Percentiles rank a stretch among this genome's conserved stretches.
Evolutionary conservation across 2,329 filamentous ascomycete species (phyloP).

Genomic region (Mycosphaerelloides madeirae): DNA sequence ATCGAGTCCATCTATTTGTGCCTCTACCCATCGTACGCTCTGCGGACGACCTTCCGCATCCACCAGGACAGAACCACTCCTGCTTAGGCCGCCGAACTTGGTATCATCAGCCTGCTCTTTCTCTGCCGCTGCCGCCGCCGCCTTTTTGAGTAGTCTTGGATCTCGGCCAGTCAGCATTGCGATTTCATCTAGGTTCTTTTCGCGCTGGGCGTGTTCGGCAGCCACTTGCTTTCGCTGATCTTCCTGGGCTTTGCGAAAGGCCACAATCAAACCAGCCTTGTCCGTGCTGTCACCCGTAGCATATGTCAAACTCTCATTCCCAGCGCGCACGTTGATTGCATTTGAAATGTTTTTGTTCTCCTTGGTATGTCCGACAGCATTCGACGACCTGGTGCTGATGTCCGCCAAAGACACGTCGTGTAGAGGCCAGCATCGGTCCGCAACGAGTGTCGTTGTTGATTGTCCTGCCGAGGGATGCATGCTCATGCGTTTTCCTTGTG

Average conservation of each 20-base stretch:
- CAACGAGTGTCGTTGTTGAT: slow-evolving; percentile 65
- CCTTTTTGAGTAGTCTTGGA: slow-evolving; percentile 56
- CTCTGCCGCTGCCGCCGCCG: slow-evolving; percentile 30
- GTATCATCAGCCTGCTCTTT: slow-evolving; percentile 39
- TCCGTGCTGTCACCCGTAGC: slow-evolving; percentile 69
- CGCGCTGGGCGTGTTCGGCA: slow-evolving; percentile 80
- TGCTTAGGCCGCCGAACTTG: slow-evolving; percentile 20
- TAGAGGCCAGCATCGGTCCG: slow-evolving; percentile 89
- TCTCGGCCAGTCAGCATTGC: slow-evolving; percentile 30
- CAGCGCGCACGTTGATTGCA: slow-evolving; percentile 85
- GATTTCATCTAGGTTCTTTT: slow-evolving; percentile 50
- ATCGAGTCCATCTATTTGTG: slow-evolving; percentile 90
- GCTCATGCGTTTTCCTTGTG: slow-evolving; percentile 25
- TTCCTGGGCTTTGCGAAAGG: slow-evolving; percentile 88
- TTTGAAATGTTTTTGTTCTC: slow-evolving; percentile 60
- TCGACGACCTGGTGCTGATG: slow-evolving; percentile 52
- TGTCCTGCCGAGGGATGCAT: slow-evolving; percentile 41
- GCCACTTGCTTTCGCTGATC: slow-evolving; percentile 81
- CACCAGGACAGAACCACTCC: slow-evolving; percentile 61
- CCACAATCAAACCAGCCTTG: slow-evolving; percentile 76
- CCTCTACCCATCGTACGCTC: slow-evolving; percentile 91
- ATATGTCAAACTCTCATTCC: slow-evolving; percentile 90
- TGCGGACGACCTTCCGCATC: slow-evolving; percentile 96
- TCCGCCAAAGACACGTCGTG: slow-evolving; percentile 91
- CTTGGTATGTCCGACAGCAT: slow-evolving; percentile 28